Evolutionary conservation across 192 early-diverging fungal species (phyloP).

Genomic region (Coemansia sp.): DNA sequence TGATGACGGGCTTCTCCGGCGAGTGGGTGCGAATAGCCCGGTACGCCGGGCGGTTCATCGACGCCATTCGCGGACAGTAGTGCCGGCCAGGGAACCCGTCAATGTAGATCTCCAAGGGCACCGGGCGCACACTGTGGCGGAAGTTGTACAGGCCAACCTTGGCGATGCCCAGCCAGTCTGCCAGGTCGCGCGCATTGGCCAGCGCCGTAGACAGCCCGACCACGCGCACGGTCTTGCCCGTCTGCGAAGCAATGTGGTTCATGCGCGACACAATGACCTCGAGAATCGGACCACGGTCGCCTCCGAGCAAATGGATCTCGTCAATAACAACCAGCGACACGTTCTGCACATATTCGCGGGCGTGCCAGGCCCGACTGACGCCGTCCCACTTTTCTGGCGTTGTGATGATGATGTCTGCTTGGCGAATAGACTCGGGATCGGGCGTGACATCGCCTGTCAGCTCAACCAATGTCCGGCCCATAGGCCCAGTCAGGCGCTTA

Average conservation of each 20-base stretch:
- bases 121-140: constrained; percentile 92
- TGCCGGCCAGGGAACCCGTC: constrained; percentile 95
- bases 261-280: constrained; percentile 98
- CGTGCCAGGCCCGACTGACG: constrained; percentile 87
- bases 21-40: constrained; percentile 92
- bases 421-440: constrained; percentile 76
- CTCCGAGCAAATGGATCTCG: constrained; percentile 96
- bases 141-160: constrained; percentile 92
- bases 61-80: constrained; percentile 96
- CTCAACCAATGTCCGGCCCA: constrained; percentile 85
- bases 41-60: constrained; percentile 98
- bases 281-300: constrained; percentile 93
- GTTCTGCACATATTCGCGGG: constrained; percentile 77
- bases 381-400: constrained; percentile 99
- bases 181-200: constrained; percentile 93
- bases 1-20: constrained; percentile 86
- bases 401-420: constrained; percentile 94
- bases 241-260: constrained; percentile 91
- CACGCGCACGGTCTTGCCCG: constrained; percentile 70
- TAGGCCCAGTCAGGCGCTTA: constrained; percentile 56
- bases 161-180: constrained; percentile 92
- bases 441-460: constrained; percentile 95
- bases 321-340: constrained; percentile 95
- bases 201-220: constrained; percentile 95
- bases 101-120: constrained; percentile 95